Conservation (phyloP, 345 rosid genomes). For the Punica granatum region DNA sequence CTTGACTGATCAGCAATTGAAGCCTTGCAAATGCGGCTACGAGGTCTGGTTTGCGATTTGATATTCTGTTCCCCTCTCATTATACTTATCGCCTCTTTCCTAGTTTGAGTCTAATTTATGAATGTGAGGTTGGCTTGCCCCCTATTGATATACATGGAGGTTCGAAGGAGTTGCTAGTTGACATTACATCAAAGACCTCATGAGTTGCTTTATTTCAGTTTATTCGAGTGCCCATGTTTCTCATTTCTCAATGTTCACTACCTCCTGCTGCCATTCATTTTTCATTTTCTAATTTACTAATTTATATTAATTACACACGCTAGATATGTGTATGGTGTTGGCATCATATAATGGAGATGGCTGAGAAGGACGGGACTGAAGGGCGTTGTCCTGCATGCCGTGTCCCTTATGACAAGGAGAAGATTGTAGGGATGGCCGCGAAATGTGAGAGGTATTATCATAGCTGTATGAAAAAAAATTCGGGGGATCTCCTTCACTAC, state of each 20-base stretch:
- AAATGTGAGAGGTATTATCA: constrained; percentile 56
- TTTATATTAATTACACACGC: constrained; percentile 2
- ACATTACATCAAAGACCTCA: too few species aligned
- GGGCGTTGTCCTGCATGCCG: constrained; percentile 98
- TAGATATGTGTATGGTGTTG: constrained; percentile 98
- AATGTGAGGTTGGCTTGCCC: too few species aligned
- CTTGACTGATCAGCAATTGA: constrained; percentile 84
- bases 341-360: constrained; percentile 94
- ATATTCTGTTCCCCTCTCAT: not conserved
- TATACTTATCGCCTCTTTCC: too few species aligned
- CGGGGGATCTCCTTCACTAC: not conserved
- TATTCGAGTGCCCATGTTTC: too few species aligned
- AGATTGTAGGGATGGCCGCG: constrained; percentile 75
- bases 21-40: constrained; percentile 95
- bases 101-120: too few species aligned
- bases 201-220: too few species aligned
- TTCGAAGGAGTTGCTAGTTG: too few species aligned
- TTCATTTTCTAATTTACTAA: too few species aligned
- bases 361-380: constrained; percentile 78
- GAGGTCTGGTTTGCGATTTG: constrained; percentile 38
- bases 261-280: not conserved
- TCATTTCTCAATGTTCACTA: too few species aligned
- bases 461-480: not conserved
- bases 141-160: too few species aligned
- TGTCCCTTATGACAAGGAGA: constrained; percentile 79